Conservation (phyloP, 192 early-diverging fungal species). For the Backusella macrospora region DNA sequence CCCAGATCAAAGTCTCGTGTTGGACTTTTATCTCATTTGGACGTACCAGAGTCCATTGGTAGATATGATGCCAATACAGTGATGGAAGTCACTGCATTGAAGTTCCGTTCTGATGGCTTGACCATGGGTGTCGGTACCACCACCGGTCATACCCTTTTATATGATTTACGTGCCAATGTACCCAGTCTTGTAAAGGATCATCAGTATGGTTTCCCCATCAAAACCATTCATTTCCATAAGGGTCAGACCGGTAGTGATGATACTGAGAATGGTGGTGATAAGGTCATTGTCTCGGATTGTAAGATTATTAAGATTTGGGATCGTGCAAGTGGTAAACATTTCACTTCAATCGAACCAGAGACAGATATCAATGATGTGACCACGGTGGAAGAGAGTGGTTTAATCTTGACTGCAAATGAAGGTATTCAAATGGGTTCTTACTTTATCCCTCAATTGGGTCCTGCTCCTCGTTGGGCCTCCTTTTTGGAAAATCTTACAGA, state of each 20-base stretch:
- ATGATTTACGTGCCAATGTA: constrained; percentile 85
- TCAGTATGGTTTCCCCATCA: constrained; percentile 95
- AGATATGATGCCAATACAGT: constrained; percentile 32
- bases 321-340: constrained; percentile 76
- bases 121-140: constrained; percentile 85
- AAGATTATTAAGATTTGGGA: constrained; percentile 97
- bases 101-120: constrained; percentile 87
- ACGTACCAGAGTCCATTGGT: constrained; percentile 42
- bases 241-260: constrained; percentile 48
- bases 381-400: constrained; percentile 76
- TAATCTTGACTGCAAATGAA: constrained; percentile 92
- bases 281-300: constrained; percentile 85
- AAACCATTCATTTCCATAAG: constrained; percentile 79
- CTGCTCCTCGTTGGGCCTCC: constrained; percentile 89
- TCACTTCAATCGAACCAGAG: constrained; percentile 91
- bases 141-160: constrained; percentile 89
- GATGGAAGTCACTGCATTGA: constrained; percentile 74
- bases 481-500: constrained; percentile 98
- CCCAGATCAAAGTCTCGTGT: constrained; percentile 76
- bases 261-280: constrained; percentile 52
- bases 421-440: constrained; percentile 90
- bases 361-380: constrained; percentile 94
- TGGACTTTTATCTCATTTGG: constrained; percentile 64
- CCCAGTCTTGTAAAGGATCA: constrained; percentile 95
- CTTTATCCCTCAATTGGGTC: constrained; percentile 90